These are phyloP conservation scores for Blastomyces parvus DNA, from an alignment of 2,329 filamentous ascomycete genomes.

Conservation along the genomic window DNA sequence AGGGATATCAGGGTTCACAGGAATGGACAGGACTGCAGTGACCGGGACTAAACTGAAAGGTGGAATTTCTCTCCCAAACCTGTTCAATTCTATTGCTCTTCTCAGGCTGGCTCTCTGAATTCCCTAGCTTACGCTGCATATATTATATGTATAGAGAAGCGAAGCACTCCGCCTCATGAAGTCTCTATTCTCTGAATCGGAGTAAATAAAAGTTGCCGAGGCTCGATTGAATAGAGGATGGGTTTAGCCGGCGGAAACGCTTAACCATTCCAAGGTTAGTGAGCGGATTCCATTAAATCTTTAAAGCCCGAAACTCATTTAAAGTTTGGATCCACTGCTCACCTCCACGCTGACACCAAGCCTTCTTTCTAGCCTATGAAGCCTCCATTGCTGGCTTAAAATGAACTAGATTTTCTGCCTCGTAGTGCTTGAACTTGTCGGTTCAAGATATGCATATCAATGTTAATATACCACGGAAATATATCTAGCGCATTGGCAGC, in stretches of 20 bases:
- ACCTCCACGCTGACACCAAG: too few relatives aligned
- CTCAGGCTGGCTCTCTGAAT: background rate
- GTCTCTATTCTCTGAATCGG: too few relatives aligned
- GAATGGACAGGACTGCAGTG: background rate
- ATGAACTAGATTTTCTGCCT: too few relatives aligned
- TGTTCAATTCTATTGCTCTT: background rate
- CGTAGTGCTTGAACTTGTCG: background rate
- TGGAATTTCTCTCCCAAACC: background rate
- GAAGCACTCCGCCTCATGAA: too few relatives aligned
- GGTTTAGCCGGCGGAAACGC: background rate
- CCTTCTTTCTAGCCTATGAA: too few relatives aligned
- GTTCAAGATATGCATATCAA: background rate
- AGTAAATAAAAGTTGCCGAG: background rate
- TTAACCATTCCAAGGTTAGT: too few relatives aligned
- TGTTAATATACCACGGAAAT: background rate
- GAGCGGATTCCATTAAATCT: too few relatives aligned
- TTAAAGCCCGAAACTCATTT: too few relatives aligned
- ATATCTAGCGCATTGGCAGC: background rate
- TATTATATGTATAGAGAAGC: too few relatives aligned
- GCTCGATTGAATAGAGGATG: background rate
- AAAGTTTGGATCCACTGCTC: too few relatives aligned
- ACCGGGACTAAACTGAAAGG: background rate
- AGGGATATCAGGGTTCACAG: background rate
- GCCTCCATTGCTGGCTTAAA: too few relatives aligned
- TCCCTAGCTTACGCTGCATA: too few relatives aligned